Evolutionary conservation across 1,139 yeast species (phyloP).

Genomic region (Schizosaccharomyces versatilis): DNA sequence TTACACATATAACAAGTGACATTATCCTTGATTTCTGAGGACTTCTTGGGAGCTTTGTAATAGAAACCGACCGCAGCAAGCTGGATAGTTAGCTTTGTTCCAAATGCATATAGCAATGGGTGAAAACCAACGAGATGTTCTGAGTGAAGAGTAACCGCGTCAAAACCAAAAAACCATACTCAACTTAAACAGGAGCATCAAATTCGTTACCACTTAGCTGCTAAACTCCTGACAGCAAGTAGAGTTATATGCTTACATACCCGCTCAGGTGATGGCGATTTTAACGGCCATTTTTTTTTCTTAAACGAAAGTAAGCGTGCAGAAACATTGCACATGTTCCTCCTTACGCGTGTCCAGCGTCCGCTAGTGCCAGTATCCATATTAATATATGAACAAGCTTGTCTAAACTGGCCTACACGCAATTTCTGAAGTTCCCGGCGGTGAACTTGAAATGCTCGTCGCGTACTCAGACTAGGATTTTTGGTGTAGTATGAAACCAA

Average conservation of each 20-base stretch:
- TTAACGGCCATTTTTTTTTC: slow-evolving; percentile 17
- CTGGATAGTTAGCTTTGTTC: slow-evolving; percentile 1
- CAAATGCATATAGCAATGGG: background rate
- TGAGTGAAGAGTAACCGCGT: too few relatives aligned
- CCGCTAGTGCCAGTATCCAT: background rate
- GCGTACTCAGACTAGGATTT: too few relatives aligned
- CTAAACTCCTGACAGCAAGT: background rate
- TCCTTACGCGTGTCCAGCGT: background rate
- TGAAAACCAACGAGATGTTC: too few relatives aligned
- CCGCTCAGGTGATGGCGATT: slow-evolving; percentile 15
- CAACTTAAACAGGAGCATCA: too few relatives aligned
- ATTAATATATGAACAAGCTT: too few relatives aligned
- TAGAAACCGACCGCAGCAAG: slow-evolving; percentile 51
- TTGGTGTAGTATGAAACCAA: too few relatives aligned
- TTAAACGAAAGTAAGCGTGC: background rate
- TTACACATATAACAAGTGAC: slow-evolving; percentile 46
- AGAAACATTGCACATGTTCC: slow-evolving; percentile 1
- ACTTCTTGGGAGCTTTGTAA: slow-evolving; percentile 20
- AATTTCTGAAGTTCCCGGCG: too few relatives aligned
- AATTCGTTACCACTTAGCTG: too few relatives aligned
- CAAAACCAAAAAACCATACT: too few relatives aligned
- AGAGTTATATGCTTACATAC: background rate
- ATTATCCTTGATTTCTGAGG: slow-evolving; percentile 21
- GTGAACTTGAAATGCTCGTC: too few relatives aligned
- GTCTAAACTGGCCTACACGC: too few relatives aligned